Percentiles rank a stretch among this genome's conserved stretches.
Evolutionary conservation across 139 green algal species (phyloP).

Genomic region (Auxenochlorella pyrenoidosa): DNA sequence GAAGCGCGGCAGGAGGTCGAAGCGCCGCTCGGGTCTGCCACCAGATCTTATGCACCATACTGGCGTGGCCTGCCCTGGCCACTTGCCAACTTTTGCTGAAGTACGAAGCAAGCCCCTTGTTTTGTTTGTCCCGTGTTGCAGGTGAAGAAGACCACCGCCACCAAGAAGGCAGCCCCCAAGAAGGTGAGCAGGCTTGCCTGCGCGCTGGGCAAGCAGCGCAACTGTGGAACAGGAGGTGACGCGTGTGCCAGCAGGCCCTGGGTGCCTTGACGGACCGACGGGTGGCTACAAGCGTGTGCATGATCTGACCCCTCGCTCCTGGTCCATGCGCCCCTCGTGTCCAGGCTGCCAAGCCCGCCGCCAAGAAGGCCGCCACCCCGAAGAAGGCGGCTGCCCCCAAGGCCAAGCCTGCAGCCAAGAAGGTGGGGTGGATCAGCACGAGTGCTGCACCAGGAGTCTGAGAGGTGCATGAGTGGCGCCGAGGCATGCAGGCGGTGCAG

Average conservation of each 20-base stretch:
- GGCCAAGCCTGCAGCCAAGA: background rate
- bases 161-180: background rate
- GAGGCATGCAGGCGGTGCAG: background rate
- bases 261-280: too few relatives aligned
- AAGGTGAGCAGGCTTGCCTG: background rate
- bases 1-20: too few relatives aligned
- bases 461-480: background rate
- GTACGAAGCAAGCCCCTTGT: background rate
- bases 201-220: too few relatives aligned
- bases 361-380: background rate
- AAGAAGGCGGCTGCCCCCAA: background rate
- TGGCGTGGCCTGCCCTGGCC: too few relatives aligned
- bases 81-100: background rate
- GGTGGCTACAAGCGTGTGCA: too few relatives aligned
- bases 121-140: background rate
- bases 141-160: conserved; percentile 16
- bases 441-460: background rate
- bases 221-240: too few relatives aligned
- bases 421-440: too few relatives aligned
- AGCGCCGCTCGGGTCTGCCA: too few relatives aligned
- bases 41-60: too few relatives aligned
- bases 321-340: background rate
- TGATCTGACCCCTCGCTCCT: background rate
- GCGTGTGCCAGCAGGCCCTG: too few relatives aligned
- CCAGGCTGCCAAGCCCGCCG: background rate